Percentiles rank a stretch among this genome's conserved stretches.
phyloP scores from a whole-genome alignment of 306 rosid species.

The Nissolia schottii region DNA sequence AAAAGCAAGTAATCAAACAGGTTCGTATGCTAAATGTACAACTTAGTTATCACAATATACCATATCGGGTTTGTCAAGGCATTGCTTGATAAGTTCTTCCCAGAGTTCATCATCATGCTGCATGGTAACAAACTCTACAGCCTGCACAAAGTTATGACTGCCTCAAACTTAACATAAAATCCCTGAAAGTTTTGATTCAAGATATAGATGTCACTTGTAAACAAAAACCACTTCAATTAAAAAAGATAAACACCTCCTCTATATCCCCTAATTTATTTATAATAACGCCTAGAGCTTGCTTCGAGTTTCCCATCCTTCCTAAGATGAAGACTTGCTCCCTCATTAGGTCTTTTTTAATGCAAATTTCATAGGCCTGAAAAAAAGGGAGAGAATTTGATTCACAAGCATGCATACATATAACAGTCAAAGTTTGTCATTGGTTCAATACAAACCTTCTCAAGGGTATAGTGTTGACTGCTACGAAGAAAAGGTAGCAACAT shows the following conservation, averaged over 20 bases:
- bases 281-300: slow-evolving; percentile 79
- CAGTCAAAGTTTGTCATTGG: slow-evolving; percentile 17
- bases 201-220: slow-evolving; percentile 8
- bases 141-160: slow-evolving; percentile 49
- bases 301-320: slow-evolving; percentile 96
- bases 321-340: slow-evolving; percentile 93
- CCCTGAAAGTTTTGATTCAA: background rate
- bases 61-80: slow-evolving; percentile 53
- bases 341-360: slow-evolving; percentile 58
- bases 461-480: slow-evolving; percentile 91
- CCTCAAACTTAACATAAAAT: slow-evolving; percentile 23
- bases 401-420: slow-evolving; percentile 9
- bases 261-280: slow-evolving; percentile 86
- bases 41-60: slow-evolving; percentile 15
- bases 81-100: slow-evolving; percentile 57
- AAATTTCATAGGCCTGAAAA: slow-evolving; percentile 85
- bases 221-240: slow-evolving; percentile 24
- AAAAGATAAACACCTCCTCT: slow-evolving; percentile 67
- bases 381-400: slow-evolving; percentile 20
- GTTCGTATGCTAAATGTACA: slow-evolving; percentile 1
- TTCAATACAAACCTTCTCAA: slow-evolving; percentile 74
- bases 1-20: background rate
- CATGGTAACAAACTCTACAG: slow-evolving; percentile 75
- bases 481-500: slow-evolving; percentile 94
- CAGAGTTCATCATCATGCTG: slow-evolving; percentile 56